A percentile compares a stretch with the other conserved stretches of the same genome.
These are phyloP conservation scores for Artomyces pyxidatus DNA, from an alignment of 768 basidiomycete species.

Conservation along the genomic window DNA sequence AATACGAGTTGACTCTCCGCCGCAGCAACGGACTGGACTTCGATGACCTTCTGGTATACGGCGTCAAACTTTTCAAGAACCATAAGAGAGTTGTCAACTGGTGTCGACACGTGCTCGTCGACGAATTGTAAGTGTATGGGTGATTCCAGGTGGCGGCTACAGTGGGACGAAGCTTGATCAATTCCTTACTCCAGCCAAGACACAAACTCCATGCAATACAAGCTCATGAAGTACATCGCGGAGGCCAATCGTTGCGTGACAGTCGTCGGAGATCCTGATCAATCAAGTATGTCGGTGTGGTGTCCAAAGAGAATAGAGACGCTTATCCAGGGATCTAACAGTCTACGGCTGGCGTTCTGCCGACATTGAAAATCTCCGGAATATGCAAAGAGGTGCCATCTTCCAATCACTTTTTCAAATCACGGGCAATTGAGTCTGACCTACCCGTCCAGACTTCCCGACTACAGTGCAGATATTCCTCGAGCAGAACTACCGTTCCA, in stretches of 20 bases:
- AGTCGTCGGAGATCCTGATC: constrained; percentile 87
- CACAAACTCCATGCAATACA: constrained; percentile 76
- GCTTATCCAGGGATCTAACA: no score
- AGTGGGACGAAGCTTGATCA: no score
- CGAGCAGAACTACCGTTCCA: constrained; percentile 85
- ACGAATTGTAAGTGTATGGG: constrained; percentile 59
- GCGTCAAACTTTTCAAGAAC: constrained; percentile 51
- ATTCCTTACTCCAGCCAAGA: constrained; percentile 44
- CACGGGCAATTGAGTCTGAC: no score
- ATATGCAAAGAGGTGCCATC: constrained; percentile 54
- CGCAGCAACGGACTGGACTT: constrained; percentile 75
- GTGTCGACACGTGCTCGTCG: constrained; percentile 67
- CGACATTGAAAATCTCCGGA: constrained; percentile 64
- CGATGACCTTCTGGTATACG: constrained; percentile 74
- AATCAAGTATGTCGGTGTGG: constrained; percentile 51
- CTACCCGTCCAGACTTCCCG: constrained; percentile 47
- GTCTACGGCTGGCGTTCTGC: constrained; percentile 86
- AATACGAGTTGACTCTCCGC: constrained; percentile 57
- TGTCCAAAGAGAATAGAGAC: no score
- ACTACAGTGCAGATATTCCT: constrained; percentile 60
- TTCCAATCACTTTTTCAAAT: no score
- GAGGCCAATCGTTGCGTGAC: constrained; percentile 47
- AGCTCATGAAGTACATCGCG: constrained; percentile 66
- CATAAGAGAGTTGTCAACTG: constrained; percentile 43
- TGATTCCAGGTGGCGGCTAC: not conserved